A percentile compares a stretch with the other conserved stretches of the same genome.
These are phyloP conservation scores for Salisapilia sapeloensis DNA, from an alignment of 352 stramenopile genomes.

Conservation along the genomic window DNA sequence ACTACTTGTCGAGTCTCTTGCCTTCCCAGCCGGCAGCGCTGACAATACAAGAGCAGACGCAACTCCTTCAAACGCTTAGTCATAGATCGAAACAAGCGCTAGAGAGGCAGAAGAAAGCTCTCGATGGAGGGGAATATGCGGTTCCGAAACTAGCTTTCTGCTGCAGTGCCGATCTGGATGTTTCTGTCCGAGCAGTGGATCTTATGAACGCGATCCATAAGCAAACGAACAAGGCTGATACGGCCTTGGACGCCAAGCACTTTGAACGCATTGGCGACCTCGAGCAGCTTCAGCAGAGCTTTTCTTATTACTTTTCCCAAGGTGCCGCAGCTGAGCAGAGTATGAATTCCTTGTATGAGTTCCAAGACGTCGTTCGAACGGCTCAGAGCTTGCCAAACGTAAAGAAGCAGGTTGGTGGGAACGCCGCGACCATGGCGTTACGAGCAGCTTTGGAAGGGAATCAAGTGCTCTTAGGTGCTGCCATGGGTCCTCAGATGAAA, in stretches of 20 bases:
- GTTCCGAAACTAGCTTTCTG: constrained; percentile 52
- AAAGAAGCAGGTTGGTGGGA: constrained; percentile 50
- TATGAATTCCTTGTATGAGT: constrained; percentile 62
- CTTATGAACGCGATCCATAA: constrained; percentile 43
- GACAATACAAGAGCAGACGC: constrained; percentile 28
- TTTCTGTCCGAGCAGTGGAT: constrained; percentile 54
- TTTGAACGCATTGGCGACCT: constrained; percentile 59
- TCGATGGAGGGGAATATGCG: constrained; percentile 1
- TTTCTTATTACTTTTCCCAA: constrained; percentile 69
- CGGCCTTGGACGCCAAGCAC: constrained; percentile 22
- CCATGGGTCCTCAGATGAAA: constrained; percentile 63
- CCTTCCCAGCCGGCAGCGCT: constrained; percentile 15
- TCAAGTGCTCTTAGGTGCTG: constrained; percentile 47
- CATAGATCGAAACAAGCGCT: constrained; percentile 20
- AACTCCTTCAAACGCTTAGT: constrained; percentile 46
- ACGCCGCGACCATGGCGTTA: constrained; percentile 67
- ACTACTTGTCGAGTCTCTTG: constrained; percentile 29
- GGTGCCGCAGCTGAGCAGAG: constrained; percentile 68
- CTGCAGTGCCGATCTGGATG: constrained; percentile 66
- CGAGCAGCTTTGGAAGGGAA: constrained; percentile 47
- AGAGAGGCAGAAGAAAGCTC: constrained; percentile 1
- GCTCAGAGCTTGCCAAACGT: constrained; percentile 40
- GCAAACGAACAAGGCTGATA: constrained; percentile 14
- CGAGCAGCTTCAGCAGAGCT: constrained; percentile 52
- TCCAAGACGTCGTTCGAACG: constrained; percentile 47